Evolutionary conservation across 305 asterid genomes (phyloP), one percentile per base, ranked within the genome.

Genomic region (Striga hermonthica): DNA sequence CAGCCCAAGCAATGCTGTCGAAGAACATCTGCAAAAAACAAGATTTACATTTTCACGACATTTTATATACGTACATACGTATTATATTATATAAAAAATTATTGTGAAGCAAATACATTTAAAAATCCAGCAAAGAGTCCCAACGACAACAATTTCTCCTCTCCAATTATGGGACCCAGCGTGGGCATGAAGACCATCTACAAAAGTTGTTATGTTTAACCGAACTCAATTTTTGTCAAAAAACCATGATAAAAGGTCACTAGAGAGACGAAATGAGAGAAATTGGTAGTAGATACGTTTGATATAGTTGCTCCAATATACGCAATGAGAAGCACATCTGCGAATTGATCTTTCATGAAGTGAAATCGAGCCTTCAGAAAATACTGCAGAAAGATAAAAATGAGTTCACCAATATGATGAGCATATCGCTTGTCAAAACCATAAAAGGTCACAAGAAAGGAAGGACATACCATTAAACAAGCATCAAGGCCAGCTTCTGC

Each of bases 1-100:
- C 31, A 36, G 86, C 81, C 88, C 88, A 83, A 48, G 88, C 88
- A 62, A 80, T 83, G 80, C 88, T 74, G 78, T 80, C 78, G 45
- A 83, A 28, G 43, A 79, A 72, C 82, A 78, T 78, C 88, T 83
- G 86, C 79, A 74, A 4, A 50, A 60, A 38, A 72, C 43, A 55
- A 70, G 54, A 65, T 5, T 35, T 22, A 22, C 31, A 22, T 22
- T 22, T 57, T 39, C 41, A 41, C 28, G 11, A 22, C 53, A 16
- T 35, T 49, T 50, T 15, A 49, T 60, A 37, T 31, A 11, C 7
- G 11, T 52, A 34, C n/a, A 66, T 10, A 38, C 0, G 11, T 1
- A 3, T 52, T 1, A 3, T 40, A 3, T 40, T 53, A 53, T 40
- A 55, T 10, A n/a, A 22, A 54, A 47, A 52, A 35, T 11, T 14